Evolutionary conservation across 176 grass and related monocot species (phyloP).

Genomic region (Typha latifolia): DNA sequence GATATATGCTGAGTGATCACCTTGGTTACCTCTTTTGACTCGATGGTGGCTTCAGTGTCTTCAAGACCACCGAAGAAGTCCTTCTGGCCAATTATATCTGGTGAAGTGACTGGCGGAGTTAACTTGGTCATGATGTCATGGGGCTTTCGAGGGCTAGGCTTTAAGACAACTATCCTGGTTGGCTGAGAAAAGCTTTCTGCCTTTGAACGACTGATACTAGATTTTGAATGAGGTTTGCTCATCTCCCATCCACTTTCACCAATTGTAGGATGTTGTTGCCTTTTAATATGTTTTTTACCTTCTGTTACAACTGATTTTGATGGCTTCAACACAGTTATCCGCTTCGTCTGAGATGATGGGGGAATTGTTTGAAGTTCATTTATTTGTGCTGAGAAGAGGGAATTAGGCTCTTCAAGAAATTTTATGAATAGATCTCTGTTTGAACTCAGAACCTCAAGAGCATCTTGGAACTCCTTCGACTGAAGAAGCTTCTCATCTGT

Average conservation of each 20-base stretch:
- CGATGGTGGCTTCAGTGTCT: conserved; percentile 18
- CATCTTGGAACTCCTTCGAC: conserved; percentile 76
- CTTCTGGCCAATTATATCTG: conserved; percentile 11
- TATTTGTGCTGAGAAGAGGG: conserved; percentile 36
- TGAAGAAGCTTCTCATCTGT: conserved; percentile 52
- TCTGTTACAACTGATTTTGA: conserved; percentile 49
- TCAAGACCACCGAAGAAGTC: conserved; percentile 19
- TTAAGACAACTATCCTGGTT: conserved; percentile 81
- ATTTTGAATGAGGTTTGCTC: conserved; percentile 31
- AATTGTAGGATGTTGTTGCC: conserved; percentile 15
- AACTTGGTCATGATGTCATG: conserved; percentile 8
- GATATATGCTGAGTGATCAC: not conserved
- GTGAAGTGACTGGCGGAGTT: conserved; percentile 15
- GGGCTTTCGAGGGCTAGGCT: conserved; percentile 51
- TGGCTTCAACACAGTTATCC: conserved; percentile 88
- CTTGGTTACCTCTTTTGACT: conserved; percentile 4
- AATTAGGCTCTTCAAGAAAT: conserved; percentile 89
- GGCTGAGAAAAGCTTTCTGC: conserved; percentile 50
- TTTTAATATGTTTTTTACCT: conserved; percentile 20
- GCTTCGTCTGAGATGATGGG: conserved; percentile 45
- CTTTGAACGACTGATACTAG: conserved; percentile 31
- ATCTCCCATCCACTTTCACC: conserved; percentile 25
- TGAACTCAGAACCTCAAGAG: conserved; percentile 77
- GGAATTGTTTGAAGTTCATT: conserved; percentile 6
- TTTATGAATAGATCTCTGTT: conserved; percentile 88